These are phyloP conservation scores for Parietaria judaica DNA, from an alignment of 306 rosid species.

Conservation along the genomic window DNA sequence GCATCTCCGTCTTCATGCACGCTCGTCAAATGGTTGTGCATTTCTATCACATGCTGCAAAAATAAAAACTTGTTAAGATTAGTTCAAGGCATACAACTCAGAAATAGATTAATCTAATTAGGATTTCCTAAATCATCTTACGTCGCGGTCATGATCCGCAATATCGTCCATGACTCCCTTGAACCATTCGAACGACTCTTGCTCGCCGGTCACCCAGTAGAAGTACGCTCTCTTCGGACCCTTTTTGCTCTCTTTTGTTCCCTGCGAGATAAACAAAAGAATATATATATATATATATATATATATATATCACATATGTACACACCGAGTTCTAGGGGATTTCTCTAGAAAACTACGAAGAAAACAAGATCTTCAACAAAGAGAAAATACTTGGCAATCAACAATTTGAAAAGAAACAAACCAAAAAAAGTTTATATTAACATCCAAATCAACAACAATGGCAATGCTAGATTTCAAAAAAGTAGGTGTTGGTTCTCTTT, in stretches of 20 bases:
- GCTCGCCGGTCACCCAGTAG: slow-evolving; percentile 91
- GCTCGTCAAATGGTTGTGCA: slow-evolving; percentile 91
- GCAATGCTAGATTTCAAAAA: too few species aligned
- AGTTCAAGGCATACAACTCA: slow-evolving; percentile 1
- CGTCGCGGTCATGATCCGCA: slow-evolving; percentile 63
- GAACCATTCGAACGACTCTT: slow-evolving; percentile 91
- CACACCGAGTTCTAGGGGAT: too few species aligned
- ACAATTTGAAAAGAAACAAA: too few species aligned
- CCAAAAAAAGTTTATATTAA: too few species aligned
- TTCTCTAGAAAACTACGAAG: too few species aligned
- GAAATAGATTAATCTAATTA: background rate
- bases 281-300: too few species aligned
- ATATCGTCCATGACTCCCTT: slow-evolving; percentile 95
- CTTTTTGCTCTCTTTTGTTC: slow-evolving; percentile 5
- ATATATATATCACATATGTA: too few species aligned
- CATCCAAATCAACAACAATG: too few species aligned
- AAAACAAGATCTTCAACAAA: too few species aligned
- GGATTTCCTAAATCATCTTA: slow-evolving; percentile 25
- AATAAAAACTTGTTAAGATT: slow-evolving; percentile 11
- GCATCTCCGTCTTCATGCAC: slow-evolving; percentile 94
- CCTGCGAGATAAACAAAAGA: background rate
- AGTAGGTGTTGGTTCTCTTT: background rate
- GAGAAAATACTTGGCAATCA: too few species aligned
- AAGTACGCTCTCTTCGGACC: slow-evolving; percentile 78
- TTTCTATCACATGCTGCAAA: slow-evolving; percentile 70